Percentiles rank a stretch among this genome's conserved stretches.
Evolutionary conservation across 2,329 filamentous ascomycete species (phyloP).

Genomic region (Tolypocladium tundrense): DNA sequence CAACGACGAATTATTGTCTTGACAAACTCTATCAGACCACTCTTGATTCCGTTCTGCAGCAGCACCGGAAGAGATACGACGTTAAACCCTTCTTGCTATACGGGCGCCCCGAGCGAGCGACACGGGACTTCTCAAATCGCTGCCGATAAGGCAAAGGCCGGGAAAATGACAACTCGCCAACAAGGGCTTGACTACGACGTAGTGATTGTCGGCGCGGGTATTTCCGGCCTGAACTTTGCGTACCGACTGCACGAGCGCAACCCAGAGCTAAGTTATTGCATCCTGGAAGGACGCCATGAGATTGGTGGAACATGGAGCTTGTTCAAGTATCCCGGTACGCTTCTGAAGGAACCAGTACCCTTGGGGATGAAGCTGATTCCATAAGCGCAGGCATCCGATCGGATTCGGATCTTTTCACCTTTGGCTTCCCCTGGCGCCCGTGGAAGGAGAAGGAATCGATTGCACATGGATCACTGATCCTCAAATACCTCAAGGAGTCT

Average conservation of each 20-base stretch:
- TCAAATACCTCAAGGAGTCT: conserved; percentile 38
- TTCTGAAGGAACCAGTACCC: no score
- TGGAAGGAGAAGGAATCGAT: conserved; percentile 48
- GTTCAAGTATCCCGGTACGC: conserved; percentile 50
- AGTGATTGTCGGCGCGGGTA: conserved; percentile 57
- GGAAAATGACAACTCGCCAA: no score
- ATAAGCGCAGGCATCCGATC: conserved; percentile 43
- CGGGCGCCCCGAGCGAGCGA: no score
- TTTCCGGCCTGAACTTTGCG: conserved; percentile 61
- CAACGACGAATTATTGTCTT: no score
- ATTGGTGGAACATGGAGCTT: conserved; percentile 67
- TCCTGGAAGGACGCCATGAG: conserved; percentile 53
- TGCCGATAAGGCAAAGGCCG: no score
- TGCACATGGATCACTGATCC: conserved; percentile 37
- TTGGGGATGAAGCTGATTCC: no score
- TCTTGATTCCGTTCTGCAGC: no score
- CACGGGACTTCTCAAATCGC: no score
- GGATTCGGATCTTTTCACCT: conserved; percentile 47
- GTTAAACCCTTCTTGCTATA: no score
- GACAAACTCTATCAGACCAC: no score
- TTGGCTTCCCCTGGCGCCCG: conserved; percentile 57
- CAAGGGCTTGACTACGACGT: conserved; percentile 28
- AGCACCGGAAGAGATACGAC: no score
- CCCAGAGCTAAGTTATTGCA: conserved; percentile 44
- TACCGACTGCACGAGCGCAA: conserved; percentile 50